Conservation (phyloP, 31 red algal species). For the Asparagopsis taxiformis region DNA sequence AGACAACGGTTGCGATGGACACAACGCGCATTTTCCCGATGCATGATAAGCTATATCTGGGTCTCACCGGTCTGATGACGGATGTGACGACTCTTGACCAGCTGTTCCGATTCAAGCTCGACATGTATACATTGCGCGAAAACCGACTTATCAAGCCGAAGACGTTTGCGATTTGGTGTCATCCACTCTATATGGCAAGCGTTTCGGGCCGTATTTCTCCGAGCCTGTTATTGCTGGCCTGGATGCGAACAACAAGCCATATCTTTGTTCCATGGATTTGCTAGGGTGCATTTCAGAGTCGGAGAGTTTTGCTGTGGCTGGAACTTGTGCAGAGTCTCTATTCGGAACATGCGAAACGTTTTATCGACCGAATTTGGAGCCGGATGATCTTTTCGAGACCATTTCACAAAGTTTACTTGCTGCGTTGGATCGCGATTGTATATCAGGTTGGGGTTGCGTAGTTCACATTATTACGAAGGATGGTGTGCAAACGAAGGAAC, state of each 20-base stretch:
- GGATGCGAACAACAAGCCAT: constrained; percentile 80
- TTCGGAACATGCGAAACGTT: constrained; percentile 97
- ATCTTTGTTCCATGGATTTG: constrained; percentile 90
- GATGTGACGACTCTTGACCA: constrained; percentile 84
- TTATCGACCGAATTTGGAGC: constrained; percentile 81
- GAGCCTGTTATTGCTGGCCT: constrained; percentile 95
- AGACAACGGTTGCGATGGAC: constrained; percentile 92
- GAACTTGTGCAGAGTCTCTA: constrained; percentile 93
- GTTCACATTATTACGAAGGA: constrained; percentile 93
- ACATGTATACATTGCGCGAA: constrained; percentile 91
- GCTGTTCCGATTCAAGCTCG: constrained; percentile 76
- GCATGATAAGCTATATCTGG: constrained; percentile 90
- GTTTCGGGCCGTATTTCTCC: constrained; percentile 96
- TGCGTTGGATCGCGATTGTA: constrained; percentile 92
- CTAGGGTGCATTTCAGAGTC: constrained; percentile 75
- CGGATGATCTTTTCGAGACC: constrained; percentile 95
- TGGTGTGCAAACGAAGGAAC: constrained; percentile 71
- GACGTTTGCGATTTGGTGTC: constrained; percentile 86
- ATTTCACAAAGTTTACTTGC: constrained; percentile 83
- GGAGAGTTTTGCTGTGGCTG: constrained; percentile 82
- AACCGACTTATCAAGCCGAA: constrained; percentile 80
- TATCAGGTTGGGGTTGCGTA: constrained; percentile 93
- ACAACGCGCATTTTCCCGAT: constrained; percentile 78
- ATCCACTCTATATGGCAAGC: constrained; percentile 92
- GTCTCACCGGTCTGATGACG: constrained; percentile 91